phyloP scores from a whole-genome alignment of 2,329 filamentous ascomycete species.

The Sporothrix curviconia region DNA sequence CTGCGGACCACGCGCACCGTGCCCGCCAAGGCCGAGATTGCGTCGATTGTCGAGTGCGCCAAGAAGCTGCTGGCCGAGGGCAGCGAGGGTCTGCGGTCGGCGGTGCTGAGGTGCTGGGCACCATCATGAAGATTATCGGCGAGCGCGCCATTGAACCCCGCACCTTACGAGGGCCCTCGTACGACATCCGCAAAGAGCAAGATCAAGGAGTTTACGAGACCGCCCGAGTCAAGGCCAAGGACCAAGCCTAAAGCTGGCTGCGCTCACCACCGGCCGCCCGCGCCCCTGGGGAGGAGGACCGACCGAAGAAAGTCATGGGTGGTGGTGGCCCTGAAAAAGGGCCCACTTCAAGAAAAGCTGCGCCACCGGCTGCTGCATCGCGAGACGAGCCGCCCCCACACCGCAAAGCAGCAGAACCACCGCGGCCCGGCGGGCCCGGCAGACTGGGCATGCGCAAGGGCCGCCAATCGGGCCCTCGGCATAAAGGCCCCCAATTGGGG shows the following conservation, averaged over 20 bases:
- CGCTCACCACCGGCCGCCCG: slow-evolving; percentile 44
- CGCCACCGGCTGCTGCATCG: too few species aligned
- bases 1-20: slow-evolving; percentile 76
- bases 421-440: too few species aligned
- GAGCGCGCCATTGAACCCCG: slow-evolving; percentile 90
- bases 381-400: too few species aligned
- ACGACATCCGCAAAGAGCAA: slow-evolving; percentile 94
- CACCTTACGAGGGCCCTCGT: slow-evolving; percentile 85
- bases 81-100: slow-evolving; percentile 79
- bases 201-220: slow-evolving; percentile 85
- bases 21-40: slow-evolving; percentile 76
- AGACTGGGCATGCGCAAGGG: too few species aligned
- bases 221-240: slow-evolving; percentile 80
- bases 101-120: slow-evolving; percentile 86
- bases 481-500: too few species aligned
- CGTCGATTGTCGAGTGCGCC: slow-evolving; percentile 74
- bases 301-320: slow-evolving; percentile 35
- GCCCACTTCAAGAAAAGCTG: too few species aligned
- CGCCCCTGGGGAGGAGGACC: slow-evolving; percentile 38
- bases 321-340: slow-evolving; percentile 33
- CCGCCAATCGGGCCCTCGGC: too few species aligned
- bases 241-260: slow-evolving; percentile 81
- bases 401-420: too few species aligned
- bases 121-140: slow-evolving; percentile 97
- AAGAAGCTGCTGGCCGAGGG: slow-evolving; percentile 90